Evolutionary conservation across 148 eudicot genomes (phyloP).

Genomic region (Persicaria maculosa): DNA sequence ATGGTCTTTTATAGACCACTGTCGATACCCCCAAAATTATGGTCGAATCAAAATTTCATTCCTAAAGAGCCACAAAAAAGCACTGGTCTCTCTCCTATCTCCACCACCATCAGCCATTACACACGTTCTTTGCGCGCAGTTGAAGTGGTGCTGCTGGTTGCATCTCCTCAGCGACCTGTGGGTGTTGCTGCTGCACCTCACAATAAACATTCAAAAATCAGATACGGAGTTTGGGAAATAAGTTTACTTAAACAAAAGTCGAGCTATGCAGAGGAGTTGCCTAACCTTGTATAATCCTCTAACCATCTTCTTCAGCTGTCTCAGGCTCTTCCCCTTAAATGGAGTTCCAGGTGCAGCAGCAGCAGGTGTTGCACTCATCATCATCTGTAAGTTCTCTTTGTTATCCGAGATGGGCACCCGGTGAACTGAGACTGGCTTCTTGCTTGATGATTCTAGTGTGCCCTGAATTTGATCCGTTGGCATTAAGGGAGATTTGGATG

Average conservation of each 20-base stretch:
- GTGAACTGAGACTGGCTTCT: conserved; percentile 23
- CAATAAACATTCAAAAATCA: background rate
- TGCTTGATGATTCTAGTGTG: conserved; percentile 25
- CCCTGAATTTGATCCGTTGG: background rate
- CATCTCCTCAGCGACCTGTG: background rate
- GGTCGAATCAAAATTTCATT: background rate
- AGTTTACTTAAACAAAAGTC: background rate
- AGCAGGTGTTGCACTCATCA: conserved; percentile 14
- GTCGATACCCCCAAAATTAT: background rate
- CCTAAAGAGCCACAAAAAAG: background rate
- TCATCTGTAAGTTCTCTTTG: conserved; percentile 46
- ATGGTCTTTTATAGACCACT: too few relatives aligned
- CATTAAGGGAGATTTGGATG: background rate
- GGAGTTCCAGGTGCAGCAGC: conserved; percentile 14
- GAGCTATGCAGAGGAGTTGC: background rate
- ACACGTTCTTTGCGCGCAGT: background rate
- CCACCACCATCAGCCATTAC: background rate
- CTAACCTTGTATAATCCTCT: conserved; percentile 16
- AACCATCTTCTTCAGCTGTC: conserved; percentile 41
- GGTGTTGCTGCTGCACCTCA: background rate
- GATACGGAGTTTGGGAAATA: background rate
- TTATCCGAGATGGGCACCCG: conserved; percentile 23
- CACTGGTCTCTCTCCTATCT: background rate
- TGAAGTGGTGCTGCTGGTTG: conserved; percentile 1
- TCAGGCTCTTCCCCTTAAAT: conserved; percentile 27